These are phyloP conservation scores for Blastobotrys arbuscula DNA, from an alignment of 1,139 yeast species.

Conservation along the genomic window DNA sequence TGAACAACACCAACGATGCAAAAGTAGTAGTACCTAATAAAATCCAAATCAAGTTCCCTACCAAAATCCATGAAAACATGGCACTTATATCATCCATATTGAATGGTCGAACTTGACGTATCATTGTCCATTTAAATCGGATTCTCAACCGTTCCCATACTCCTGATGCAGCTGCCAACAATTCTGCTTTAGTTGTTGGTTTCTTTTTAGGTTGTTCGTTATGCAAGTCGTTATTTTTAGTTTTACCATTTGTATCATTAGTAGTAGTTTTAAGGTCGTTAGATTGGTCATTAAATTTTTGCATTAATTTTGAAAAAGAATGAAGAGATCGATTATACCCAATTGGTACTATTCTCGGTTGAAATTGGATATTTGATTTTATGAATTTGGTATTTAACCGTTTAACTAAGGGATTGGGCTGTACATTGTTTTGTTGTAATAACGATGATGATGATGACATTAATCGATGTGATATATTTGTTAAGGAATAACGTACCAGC, in stretches of 20 bases:
- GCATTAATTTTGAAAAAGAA: not conserved
- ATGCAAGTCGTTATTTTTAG: not conserved
- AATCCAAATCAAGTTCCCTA: slow-evolving; percentile 76
- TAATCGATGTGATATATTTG: no score
- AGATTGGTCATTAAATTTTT: not conserved
- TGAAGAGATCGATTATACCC: not conserved
- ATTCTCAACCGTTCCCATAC: slow-evolving; percentile 48
- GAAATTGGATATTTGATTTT: not conserved
- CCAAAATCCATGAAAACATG: slow-evolving; percentile 80
- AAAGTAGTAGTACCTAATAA: slow-evolving; percentile 88
- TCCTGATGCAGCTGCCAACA: slow-evolving; percentile 48
- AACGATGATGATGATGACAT: not conserved
- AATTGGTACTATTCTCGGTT: not conserved
- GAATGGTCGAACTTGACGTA: slow-evolving; percentile 60
- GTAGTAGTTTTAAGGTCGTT: not conserved
- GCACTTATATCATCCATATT: slow-evolving; percentile 88
- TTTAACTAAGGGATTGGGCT: no score
- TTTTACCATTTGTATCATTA: not conserved
- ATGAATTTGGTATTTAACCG: not conserved
- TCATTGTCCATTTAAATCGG: slow-evolving; percentile 66
- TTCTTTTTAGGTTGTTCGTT: slow-evolving; percentile 11
- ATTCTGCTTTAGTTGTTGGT: slow-evolving; percentile 42
- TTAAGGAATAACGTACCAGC: not conserved
- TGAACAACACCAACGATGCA: slow-evolving; percentile 67
- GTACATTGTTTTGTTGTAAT: not conserved